A percentile compares a stretch with the other conserved stretches of the same genome.
Conservation (phyloP, 78 protist genomes). For the Creolimax fragrantissima region DNA sequence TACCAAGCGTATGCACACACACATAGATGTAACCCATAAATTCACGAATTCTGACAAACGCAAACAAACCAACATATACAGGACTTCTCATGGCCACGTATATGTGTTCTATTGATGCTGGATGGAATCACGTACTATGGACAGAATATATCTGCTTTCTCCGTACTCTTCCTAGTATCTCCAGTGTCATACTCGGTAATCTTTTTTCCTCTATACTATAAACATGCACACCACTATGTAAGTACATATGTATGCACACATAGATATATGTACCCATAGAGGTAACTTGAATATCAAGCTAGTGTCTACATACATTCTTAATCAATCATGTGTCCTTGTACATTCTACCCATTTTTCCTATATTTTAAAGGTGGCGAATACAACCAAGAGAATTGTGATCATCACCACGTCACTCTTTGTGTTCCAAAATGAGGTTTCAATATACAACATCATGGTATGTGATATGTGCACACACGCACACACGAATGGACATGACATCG, state of each 20-base stretch:
- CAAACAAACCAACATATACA: no score
- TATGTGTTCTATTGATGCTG: no score
- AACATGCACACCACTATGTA: no score
- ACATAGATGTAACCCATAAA: no score
- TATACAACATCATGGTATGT: constrained; percentile 7
- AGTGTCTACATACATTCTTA: no score
- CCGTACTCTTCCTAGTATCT: constrained; percentile 3
- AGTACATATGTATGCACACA: background rate
- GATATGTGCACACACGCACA: background rate
- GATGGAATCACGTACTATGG: background rate
- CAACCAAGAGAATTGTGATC: constrained; percentile 34
- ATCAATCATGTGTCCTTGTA: background rate
- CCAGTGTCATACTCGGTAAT: constrained; percentile 22
- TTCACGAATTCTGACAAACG: no score
- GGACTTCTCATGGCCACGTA: no score
- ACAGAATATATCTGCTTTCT: constrained; percentile 23
- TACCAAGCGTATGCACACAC: no score
- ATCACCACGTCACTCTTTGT: background rate
- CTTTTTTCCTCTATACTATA: background rate
- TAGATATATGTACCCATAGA: no score
- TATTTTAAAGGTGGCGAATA: constrained; percentile 18
- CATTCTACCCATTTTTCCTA: background rate
- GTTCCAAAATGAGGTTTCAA: constrained; percentile 14
- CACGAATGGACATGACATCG: background rate
- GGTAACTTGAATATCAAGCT: no score